Evolutionary conservation across 768 basidiomycete genomes (phyloP), one percentile per base, ranked within the genome.

Genomic region (Russula vinacea): DNA sequence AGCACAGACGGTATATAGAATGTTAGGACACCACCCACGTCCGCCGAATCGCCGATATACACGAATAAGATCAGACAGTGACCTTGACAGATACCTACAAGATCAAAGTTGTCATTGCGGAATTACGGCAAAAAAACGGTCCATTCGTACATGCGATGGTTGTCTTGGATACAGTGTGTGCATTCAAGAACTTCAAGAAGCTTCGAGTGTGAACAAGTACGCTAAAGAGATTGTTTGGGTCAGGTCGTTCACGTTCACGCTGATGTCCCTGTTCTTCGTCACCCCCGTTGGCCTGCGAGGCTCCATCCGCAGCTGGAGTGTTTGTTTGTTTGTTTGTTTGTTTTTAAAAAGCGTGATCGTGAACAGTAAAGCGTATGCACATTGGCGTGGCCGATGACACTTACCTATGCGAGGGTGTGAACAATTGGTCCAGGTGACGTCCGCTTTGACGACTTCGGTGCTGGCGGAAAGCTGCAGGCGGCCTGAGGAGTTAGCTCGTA

Each of bases 61-160:
- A 94, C 91, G 67, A 94, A 94, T 56, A 94, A 80, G 68, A 94
- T 94, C 63, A 90, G 80, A 71, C 91, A 94, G 67, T 93, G 88
- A 62, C 85, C 81, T 68, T 87, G 84, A 71, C 92, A 94, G 56
- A 94, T 81, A 71, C 88, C 92, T 94, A 70, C 0, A 32, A 33
- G 29, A 19, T 22, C 11, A 11, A 39, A 35, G 10, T 58, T 35
- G 16, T 66, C 50, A 62, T 5, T 17, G 4, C 35, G 29, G 16
- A 24, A 19, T 3, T 3, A 16, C 9, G n/a, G 22, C 26, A 2
- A 13, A 45, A 16, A 0, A 35, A 33, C 56, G 65, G 10, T 47
- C 39, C n/a, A 29, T 19, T 78, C 89, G 51, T 68, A 92, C 92
- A 90, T 37, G 90, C 91, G 64, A 95, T 92, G 0, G 92, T 92